These are phyloP conservation scores for Puccinia horiana DNA, from an alignment of 1,284 basidiomycete genomes.

Conservation along the genomic window DNA sequence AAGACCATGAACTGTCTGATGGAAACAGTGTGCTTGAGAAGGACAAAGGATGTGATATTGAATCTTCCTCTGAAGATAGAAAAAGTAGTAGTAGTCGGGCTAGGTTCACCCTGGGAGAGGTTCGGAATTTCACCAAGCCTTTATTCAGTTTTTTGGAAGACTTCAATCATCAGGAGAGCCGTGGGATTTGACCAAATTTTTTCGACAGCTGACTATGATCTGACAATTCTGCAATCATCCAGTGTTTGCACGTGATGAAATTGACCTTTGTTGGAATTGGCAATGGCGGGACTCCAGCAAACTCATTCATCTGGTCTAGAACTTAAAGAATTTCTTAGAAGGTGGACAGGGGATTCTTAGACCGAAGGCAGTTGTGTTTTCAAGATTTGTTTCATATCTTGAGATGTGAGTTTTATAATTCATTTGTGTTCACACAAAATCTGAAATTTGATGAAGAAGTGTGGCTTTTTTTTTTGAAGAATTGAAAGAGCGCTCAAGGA, in stretches of 20 bases:
- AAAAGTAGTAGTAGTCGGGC: background rate
- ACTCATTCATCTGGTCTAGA: background rate
- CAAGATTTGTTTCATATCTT: background rate
- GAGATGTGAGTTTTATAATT: background rate
- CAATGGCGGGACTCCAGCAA: too few species aligned
- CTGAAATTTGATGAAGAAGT: too few species aligned
- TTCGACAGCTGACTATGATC: background rate
- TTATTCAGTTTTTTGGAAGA: background rate
- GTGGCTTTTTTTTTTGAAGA: background rate
- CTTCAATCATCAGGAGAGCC: too few species aligned
- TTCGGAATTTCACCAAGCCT: background rate
- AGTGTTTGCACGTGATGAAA: background rate
- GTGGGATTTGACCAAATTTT: background rate
- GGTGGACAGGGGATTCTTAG: too few species aligned
- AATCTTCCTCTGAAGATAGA: background rate
- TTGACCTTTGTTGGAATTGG: background rate
- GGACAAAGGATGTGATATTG: too few species aligned
- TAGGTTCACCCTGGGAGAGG: background rate
- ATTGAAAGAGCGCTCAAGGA: background rate
- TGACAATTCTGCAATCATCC: background rate
- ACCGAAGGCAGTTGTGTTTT: constrained; percentile 3
- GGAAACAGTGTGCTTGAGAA: too few species aligned
- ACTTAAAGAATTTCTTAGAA: background rate
- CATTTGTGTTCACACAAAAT: background rate
- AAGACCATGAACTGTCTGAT: too few species aligned